Conservation (phyloP, 192 early-diverging fungal genomes). For the Phlyctochytrium bullatum region DNA sequence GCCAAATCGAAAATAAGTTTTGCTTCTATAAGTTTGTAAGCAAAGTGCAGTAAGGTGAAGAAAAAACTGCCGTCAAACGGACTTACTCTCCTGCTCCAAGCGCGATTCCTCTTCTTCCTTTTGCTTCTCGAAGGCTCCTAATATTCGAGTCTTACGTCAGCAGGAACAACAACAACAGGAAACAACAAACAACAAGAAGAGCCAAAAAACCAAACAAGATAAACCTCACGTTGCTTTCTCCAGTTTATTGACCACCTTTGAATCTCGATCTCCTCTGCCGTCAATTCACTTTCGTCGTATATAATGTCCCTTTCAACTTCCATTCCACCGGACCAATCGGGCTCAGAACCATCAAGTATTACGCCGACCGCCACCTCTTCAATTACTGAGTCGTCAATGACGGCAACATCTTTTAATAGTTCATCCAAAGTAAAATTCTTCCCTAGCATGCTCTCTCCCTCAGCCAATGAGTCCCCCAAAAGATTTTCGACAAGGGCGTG, state of each 20-base stretch:
- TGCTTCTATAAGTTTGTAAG: background rate
- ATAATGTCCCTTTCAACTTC: slow-evolving; percentile 20
- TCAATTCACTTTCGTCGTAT: slow-evolving; percentile 29
- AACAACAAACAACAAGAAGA: background rate
- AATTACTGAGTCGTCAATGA: background rate
- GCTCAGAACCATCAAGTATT: background rate
- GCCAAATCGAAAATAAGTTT: background rate
- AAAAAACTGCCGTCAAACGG: too few species aligned
- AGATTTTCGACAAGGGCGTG: background rate
- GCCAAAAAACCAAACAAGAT: background rate
- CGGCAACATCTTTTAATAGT: slow-evolving; percentile 8
- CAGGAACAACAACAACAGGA: background rate
- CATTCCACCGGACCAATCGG: slow-evolving; percentile 13
- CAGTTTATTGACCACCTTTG: slow-evolving; percentile 22
- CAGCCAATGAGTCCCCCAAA: background rate
- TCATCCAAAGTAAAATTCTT: slow-evolving; percentile 1
- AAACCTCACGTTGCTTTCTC: slow-evolving; percentile 19
- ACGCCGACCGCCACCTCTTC: background rate
- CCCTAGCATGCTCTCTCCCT: background rate
- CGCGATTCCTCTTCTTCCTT: background rate
- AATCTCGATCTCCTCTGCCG: slow-evolving; percentile 22
- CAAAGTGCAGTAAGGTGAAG: background rate
- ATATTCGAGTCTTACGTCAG: background rate
- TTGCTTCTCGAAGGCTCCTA: background rate
- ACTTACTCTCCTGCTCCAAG: too few species aligned